Evolutionary conservation across 208 protist species (phyloP).

Genomic region (Leptomonas seymouri): DNA sequence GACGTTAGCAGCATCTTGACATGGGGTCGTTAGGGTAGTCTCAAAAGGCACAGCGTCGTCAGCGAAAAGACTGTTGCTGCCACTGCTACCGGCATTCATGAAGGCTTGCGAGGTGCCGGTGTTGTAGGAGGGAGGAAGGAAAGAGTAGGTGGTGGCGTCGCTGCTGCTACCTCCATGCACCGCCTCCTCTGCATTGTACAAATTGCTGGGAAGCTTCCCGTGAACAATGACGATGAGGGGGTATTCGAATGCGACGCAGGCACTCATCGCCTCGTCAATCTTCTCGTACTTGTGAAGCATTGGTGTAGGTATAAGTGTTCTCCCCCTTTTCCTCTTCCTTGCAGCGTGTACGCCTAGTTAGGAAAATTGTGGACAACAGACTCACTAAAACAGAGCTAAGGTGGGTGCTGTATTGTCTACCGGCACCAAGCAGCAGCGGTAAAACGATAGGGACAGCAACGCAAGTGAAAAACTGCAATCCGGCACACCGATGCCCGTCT

Average conservation of each 20-base stretch:
- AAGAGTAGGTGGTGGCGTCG: slow-evolving; percentile 8
- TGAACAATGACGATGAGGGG: slow-evolving; percentile 44
- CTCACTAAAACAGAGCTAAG: too few relatives aligned
- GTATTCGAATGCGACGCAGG: slow-evolving; percentile 30
- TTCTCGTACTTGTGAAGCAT: slow-evolving; percentile 46
- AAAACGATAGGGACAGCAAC: too few relatives aligned
- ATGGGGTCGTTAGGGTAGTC: slow-evolving; percentile 7
- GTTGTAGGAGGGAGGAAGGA: slow-evolving; percentile 23
- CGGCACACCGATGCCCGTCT: too few relatives aligned
- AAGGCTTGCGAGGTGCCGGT: slow-evolving; percentile 2
- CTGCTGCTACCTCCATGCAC: not conserved
- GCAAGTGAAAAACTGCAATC: too few relatives aligned
- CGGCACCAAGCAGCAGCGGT: too few relatives aligned
- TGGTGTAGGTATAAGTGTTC: not conserved
- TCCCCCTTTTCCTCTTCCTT: not conserved
- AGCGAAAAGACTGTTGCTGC: slow-evolving; percentile 28
- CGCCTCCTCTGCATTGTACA: slow-evolving; percentile 30
- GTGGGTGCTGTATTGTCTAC: too few relatives aligned
- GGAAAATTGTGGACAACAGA: too few relatives aligned
- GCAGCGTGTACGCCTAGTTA: not conserved
- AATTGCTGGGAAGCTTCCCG: slow-evolving; percentile 11
- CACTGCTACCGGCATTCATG: not conserved
- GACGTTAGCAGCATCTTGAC: slow-evolving; percentile 7
- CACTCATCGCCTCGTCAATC: slow-evolving; percentile 52
- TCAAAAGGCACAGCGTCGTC: slow-evolving; percentile 23